These are phyloP conservation scores for Ceratocystis huliohia DNA, from an alignment of 2,329 filamentous ascomycete genomes.

Conservation along the genomic window DNA sequence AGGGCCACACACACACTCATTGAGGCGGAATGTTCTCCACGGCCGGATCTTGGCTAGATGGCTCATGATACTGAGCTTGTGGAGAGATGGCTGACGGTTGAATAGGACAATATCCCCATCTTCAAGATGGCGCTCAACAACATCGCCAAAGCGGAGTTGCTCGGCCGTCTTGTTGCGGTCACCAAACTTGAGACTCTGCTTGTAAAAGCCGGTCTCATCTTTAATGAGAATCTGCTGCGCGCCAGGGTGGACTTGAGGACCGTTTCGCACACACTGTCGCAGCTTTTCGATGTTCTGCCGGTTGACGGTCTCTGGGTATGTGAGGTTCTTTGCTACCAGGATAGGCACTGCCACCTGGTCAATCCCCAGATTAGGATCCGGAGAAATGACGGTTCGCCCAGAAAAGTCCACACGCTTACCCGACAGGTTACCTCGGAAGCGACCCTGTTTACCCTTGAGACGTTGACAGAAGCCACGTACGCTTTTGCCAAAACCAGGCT, in stretches of 20 bases:
- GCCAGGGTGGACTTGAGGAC: slow-evolving; percentile 69
- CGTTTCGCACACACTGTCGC: slow-evolving; percentile 58
- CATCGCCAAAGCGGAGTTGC: slow-evolving; percentile 66
- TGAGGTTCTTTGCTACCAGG: slow-evolving; percentile 89
- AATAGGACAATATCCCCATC: slow-evolving; percentile 94
- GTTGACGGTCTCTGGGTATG: slow-evolving; percentile 82
- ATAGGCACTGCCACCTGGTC: slow-evolving; percentile 87
- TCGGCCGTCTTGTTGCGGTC: slow-evolving; percentile 59
- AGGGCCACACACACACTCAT: slow-evolving; percentile 94
- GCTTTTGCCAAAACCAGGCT: slow-evolving; percentile 72
- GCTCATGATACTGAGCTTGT: slow-evolving; percentile 97
- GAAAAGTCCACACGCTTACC: slow-evolving; percentile 99
- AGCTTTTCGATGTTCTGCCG: slow-evolving; percentile 77
- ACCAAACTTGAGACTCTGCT: slow-evolving; percentile 63
- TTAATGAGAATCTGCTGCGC: slow-evolving; percentile 72
- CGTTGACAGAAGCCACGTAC: slow-evolving; percentile 91
- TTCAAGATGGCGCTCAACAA: slow-evolving; percentile 87
- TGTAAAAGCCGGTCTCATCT: slow-evolving; percentile 50
- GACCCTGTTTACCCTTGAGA: slow-evolving; percentile 91
- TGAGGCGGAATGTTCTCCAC: slow-evolving; percentile 90
- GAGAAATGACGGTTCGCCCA: slow-evolving; percentile 91
- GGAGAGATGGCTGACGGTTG: slow-evolving; percentile 92
- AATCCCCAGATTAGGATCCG: slow-evolving; percentile 85
- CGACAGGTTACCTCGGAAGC: slow-evolving; percentile 91
- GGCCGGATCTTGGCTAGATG: slow-evolving; percentile 88